Evolutionary conservation across 805 yeast species (phyloP), one percentile per base, ranked within the genome.

Genomic region (Candida piceae): DNA sequence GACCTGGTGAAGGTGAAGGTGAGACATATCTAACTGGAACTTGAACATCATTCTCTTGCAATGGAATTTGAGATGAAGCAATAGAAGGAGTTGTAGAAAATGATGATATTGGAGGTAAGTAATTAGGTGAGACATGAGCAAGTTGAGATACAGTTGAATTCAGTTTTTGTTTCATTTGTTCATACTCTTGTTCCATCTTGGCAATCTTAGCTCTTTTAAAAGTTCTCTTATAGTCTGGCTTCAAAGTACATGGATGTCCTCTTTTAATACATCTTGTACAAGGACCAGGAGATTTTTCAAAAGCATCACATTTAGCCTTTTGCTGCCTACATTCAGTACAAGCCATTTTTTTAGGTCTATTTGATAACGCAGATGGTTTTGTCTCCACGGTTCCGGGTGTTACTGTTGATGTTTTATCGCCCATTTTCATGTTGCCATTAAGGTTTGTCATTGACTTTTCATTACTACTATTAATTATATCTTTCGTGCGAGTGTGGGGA

Each of bases 251-350:
- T 13, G 66, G 66, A 3, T 83, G 65, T 7, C 76, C 75, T 52
- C 85, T 76, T 55, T 82, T 84, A 8, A 64, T 53, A 58, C 98
- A 93, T 42, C 96, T 68, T 0, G 90, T 67, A 52, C 98, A 93
- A 2, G 96, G 84, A 7, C 67, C 67, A 0, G 96, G 96, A 22
- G 78, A 74, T 34, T 67, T 69, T 40, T 77, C 88, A 45, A 70
- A 76, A 10, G 96, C 94, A 62, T 89, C 95, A 63, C 97, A 89
- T 51, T 79, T 76, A 24, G 88, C 81, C 62, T 93, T 93, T 58
- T 90, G 98, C 60, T 93, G 97, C 11, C 97, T 75, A 57, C 98
- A 93, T 52, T 90, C 96, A 1, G 86, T 87, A 66, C 98, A 93
- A 0, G 97, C 97, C 56, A 88, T 76, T 38, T 78, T 69, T 56